A percentile compares a stretch with the other conserved stretches of the same genome.
These are phyloP conservation scores for Babesia sp. DNA, from an alignment of 169 alveolate genomes.

Conservation along the genomic window DNA sequence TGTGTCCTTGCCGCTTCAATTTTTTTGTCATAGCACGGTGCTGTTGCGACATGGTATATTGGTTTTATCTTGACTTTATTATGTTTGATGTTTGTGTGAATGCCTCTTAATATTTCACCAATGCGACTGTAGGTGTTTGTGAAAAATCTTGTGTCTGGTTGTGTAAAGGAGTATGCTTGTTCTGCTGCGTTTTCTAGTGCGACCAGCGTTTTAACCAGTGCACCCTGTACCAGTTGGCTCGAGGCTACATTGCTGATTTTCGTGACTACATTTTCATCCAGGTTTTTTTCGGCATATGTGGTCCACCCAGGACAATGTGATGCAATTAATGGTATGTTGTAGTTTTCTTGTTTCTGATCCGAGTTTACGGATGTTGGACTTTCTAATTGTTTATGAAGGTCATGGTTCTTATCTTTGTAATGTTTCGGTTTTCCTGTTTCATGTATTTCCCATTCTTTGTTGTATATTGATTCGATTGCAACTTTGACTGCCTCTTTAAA, in stretches of 20 bases:
- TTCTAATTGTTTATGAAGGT: too few species aligned
- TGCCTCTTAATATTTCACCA: not conserved
- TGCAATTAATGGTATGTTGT: constrained; percentile 33
- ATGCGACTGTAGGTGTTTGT: not conserved
- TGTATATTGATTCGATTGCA: too few species aligned
- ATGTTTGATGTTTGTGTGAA: too few species aligned
- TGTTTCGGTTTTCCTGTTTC: too few species aligned
- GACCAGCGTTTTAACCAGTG: constrained; percentile 70
- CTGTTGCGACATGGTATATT: constrained; percentile 81
- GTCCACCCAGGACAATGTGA: constrained; percentile 94
- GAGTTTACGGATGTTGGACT: too few species aligned
- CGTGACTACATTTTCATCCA: constrained; percentile 77
- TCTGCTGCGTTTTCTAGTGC: constrained; percentile 3
- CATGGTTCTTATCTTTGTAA: too few species aligned
- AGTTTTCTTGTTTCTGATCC: too few species aligned
- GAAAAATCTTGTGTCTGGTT: not conserved
- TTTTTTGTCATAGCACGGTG: constrained; percentile 93
- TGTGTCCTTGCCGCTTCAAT: constrained; percentile 74
- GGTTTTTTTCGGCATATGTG: constrained; percentile 89
- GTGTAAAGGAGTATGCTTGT: not conserved
- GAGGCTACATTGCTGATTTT: constrained; percentile 86
- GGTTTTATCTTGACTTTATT: constrained; percentile 5
- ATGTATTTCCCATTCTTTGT: too few species aligned
- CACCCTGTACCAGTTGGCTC: constrained; percentile 86
- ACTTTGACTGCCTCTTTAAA: constrained; percentile 8